phyloP scores from a whole-genome alignment of 495 filamentous ascomycete species.

The Penicillium antarcticum region DNA sequence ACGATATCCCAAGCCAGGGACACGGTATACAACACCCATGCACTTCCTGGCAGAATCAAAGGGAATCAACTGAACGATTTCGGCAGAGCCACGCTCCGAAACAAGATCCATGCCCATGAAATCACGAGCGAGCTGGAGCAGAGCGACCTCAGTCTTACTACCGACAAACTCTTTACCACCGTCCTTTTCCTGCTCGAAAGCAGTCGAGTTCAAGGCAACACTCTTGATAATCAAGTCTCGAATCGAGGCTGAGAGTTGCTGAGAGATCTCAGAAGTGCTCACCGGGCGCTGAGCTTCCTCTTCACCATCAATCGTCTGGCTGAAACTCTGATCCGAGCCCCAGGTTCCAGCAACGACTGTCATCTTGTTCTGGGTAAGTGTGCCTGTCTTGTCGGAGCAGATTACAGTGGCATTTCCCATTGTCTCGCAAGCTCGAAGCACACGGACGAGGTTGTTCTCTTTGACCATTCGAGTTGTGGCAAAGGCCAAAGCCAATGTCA shows the following conservation, averaged over 20 bases:
- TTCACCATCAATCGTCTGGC: slow-evolving; percentile 31
- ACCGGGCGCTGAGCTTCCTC: slow-evolving; percentile 4
- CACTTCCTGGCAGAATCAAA: slow-evolving; percentile 69
- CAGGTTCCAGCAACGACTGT: slow-evolving; percentile 62
- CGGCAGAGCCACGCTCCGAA: slow-evolving; percentile 55
- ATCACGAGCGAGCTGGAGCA: slow-evolving; percentile 58
- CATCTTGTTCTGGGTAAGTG: slow-evolving; percentile 71
- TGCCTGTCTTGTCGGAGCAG: slow-evolving; percentile 70
- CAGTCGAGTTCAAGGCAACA: slow-evolving; percentile 64
- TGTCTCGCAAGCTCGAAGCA: slow-evolving; percentile 65
- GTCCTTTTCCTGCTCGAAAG: slow-evolving; percentile 59
- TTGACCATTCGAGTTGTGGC: slow-evolving; percentile 68
- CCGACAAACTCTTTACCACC: slow-evolving; percentile 59
- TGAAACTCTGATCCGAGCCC: slow-evolving; percentile 52
- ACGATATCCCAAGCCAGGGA: slow-evolving; percentile 53
- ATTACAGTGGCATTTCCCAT: slow-evolving; percentile 72
- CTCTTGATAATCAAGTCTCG: slow-evolving; percentile 55
- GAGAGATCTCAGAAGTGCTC: slow-evolving; percentile 33
- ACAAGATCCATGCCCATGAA: slow-evolving; percentile 62
- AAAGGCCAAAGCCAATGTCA: slow-evolving; percentile 67
- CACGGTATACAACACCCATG: slow-evolving; percentile 62
- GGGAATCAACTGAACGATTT: slow-evolving; percentile 61
- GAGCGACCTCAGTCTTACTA: slow-evolving; percentile 71
- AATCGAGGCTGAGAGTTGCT: slow-evolving; percentile 34
- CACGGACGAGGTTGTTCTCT: slow-evolving; percentile 66